These are phyloP conservation scores for Candida neerlandica DNA, from an alignment of 1,139 yeast genomes.

Conservation along the genomic window DNA sequence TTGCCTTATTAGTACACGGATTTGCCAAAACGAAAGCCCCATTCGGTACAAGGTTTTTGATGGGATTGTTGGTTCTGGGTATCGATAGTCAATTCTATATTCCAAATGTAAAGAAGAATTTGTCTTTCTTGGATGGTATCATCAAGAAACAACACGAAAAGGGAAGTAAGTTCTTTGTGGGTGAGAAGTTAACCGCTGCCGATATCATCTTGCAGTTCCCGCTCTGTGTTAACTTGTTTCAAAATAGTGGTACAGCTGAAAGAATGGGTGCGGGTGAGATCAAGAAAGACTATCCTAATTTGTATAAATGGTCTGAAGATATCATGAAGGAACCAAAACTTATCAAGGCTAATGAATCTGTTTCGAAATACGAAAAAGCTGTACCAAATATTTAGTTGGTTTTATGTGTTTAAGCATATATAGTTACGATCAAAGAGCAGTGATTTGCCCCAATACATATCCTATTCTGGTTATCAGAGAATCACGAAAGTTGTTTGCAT, in stretches of 20 bases:
- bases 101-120: constrained; percentile 27
- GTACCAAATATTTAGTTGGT: constrained; percentile 14
- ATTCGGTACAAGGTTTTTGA: constrained; percentile 28
- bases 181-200: constrained; percentile 39
- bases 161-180: constrained; percentile 36
- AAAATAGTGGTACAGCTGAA: constrained; percentile 7
- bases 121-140: constrained; percentile 33
- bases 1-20: constrained; percentile 31
- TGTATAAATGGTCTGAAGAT: constrained; percentile 27
- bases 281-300: constrained; percentile 24
- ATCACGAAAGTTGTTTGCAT: too few relatives aligned
- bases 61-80: constrained; percentile 23
- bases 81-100: constrained; percentile 32
- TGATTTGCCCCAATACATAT: too few relatives aligned
- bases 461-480: too few relatives aligned
- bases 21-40: constrained; percentile 35
- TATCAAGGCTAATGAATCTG: constrained; percentile 23
- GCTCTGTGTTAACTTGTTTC: constrained; percentile 24
- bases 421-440: too few relatives aligned
- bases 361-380: constrained; percentile 11
- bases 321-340: constrained; percentile 24
- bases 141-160: constrained; percentile 29
- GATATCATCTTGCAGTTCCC: constrained; percentile 45
- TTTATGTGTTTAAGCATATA: too few relatives aligned
- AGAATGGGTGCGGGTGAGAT: constrained; percentile 11